phyloP scores from a whole-genome alignment of 805 yeast species.

The Dipodascus albidus region DNA sequence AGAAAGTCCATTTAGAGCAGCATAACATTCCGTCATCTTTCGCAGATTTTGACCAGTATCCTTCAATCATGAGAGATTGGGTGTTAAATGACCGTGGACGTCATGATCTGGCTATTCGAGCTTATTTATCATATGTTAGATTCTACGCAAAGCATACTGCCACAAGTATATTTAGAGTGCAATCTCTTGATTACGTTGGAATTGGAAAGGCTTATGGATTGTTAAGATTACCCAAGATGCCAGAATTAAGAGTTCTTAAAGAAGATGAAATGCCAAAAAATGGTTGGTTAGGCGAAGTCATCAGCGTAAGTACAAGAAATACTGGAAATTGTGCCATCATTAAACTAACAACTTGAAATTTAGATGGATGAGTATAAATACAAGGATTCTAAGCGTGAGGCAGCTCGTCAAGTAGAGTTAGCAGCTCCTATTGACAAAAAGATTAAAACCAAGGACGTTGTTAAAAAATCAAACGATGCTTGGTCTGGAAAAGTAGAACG shows the following conservation, averaged over 20 bases:
- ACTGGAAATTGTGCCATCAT: too few relatives aligned
- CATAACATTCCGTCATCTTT: conserved; percentile 15
- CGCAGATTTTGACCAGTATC: conserved; percentile 5
- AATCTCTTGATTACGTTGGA: conserved; percentile 57
- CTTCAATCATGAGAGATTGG: conserved; percentile 36
- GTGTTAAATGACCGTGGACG: conserved; percentile 61
- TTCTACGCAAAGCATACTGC: conserved; percentile 86
- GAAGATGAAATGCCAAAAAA: conserved; percentile 44
- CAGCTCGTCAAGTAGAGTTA: conserved; percentile 44
- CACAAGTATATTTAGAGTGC: conserved; percentile 71
- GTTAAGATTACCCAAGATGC: conserved; percentile 85
- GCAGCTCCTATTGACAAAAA: conserved; percentile 28
- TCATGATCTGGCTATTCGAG: conserved; percentile 68
- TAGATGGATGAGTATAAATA: conserved; percentile 53
- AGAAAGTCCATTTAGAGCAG: conserved; percentile 42
- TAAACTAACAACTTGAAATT: not conserved
- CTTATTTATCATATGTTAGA: conserved; percentile 74
- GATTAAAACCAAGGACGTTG: conserved; percentile 17
- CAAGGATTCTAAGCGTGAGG: conserved; percentile 53
- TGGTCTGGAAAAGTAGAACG: conserved; percentile 68
- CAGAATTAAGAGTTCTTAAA: conserved; percentile 51
- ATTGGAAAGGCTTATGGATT: conserved; percentile 71
- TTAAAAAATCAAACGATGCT: conserved; percentile 43
- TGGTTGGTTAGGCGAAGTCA: conserved; percentile 59
- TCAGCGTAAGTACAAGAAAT: conserved; percentile 29